phyloP scores from a whole-genome alignment of 352 stramenopile genomes.

The Albugo candida region DNA sequence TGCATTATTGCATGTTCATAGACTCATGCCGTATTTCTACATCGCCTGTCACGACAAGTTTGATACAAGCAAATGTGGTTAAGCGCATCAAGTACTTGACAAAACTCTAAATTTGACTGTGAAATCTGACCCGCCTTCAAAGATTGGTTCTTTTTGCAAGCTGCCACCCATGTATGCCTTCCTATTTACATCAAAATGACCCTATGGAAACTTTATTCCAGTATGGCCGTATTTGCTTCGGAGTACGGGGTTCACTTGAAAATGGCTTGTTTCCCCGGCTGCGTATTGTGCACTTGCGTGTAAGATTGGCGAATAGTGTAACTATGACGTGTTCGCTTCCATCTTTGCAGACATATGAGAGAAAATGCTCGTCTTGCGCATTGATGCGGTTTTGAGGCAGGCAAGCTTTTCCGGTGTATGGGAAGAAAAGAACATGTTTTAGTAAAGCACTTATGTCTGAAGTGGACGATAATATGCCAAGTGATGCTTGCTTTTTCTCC shows the following conservation, averaged over 20 bases:
- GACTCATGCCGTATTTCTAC: constrained; percentile 97
- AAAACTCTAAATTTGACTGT: constrained; percentile 14
- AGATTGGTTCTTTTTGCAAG: constrained; percentile 47
- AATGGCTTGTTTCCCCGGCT: constrained; percentile 47
- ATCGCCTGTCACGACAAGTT: constrained; percentile 62
- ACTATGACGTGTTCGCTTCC: constrained; percentile 15
- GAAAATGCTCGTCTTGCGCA: constrained; percentile 98
- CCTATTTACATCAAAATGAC: constrained; percentile 48
- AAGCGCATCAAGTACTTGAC: constrained; percentile 52
- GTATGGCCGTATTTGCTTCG: constrained; percentile 88
- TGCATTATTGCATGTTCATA: constrained; percentile 93
- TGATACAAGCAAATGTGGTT: constrained; percentile 33
- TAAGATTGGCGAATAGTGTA: neutral
- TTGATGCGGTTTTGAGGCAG: too few species aligned
- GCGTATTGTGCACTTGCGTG: neutral
- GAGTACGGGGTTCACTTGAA: constrained; percentile 82
- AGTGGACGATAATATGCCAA: neutral
- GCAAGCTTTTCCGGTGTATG: too few species aligned
- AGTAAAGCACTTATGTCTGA: constrained; percentile 25
- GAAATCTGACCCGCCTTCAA: constrained; percentile 13
- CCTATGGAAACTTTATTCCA: constrained; percentile 84
- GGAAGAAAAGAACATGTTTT: constrained; percentile 92
- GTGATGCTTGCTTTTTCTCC: constrained; percentile 7
- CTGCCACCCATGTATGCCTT: constrained; percentile 78
- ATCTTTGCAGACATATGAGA: constrained; percentile 91